These are phyloP conservation scores for Fraxinus greggii DNA, from an alignment of 305 asterid genomes.

Conservation along the genomic window DNA sequence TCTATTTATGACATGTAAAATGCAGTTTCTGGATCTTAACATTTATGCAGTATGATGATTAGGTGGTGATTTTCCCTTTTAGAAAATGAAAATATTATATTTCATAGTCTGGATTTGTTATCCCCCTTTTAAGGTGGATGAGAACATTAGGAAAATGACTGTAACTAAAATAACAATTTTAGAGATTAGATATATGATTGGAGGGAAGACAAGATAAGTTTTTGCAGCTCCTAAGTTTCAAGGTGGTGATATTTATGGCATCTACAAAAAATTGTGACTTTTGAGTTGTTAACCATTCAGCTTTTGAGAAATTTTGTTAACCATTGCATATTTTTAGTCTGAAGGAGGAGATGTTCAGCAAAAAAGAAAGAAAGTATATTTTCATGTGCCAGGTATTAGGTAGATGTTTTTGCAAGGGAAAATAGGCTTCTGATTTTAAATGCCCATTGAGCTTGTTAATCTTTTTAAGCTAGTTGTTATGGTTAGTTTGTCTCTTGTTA, in stretches of 20 bases:
- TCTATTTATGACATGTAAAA: neutral
- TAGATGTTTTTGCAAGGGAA: conserved; percentile 59
- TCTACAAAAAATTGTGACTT: neutral
- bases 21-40: neutral
- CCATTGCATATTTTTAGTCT: neutral
- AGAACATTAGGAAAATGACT: neutral
- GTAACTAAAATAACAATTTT: neutral
- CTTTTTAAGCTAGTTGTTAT: conserved; percentile 77
- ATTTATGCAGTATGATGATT: too few relatives aligned
- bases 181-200: neutral
- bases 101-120: neutral
- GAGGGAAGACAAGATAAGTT: neutral
- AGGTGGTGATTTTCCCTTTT: too few relatives aligned
- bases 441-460: conserved; percentile 75
- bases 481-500: conserved; percentile 40
- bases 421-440: conserved; percentile 83
- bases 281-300: neutral
- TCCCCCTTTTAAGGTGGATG: neutral
- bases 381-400: neutral
- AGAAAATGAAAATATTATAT: neutral
- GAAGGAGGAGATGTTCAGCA: neutral
- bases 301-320: neutral
- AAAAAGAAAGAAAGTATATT: neutral
- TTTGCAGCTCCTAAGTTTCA: neutral
- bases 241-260: neutral